Conservation (phyloP, 1,284 basidiomycete species). For the Lentinula novae-zelandiae region DNA sequence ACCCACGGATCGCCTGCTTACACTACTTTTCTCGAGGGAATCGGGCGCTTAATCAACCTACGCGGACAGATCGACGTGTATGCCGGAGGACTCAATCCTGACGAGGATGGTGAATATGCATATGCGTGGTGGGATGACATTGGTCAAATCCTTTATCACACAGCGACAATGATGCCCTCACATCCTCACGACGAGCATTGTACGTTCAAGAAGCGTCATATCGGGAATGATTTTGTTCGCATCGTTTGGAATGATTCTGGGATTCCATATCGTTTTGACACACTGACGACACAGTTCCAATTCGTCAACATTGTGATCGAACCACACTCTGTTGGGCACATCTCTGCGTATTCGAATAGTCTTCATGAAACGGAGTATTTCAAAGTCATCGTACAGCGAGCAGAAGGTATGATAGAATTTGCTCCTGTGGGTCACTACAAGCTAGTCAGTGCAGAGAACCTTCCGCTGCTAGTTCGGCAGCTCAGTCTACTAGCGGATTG, state of each 20-base stretch:
- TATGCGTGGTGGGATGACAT: constrained; percentile 99
- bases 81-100: constrained; percentile 86
- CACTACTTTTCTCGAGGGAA: constrained; percentile 85
- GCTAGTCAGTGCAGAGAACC: constrained; percentile 80
- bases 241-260: constrained; percentile 99
- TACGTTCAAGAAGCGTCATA: constrained; percentile 87
- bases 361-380: constrained; percentile 88
- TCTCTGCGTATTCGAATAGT: constrained; percentile 76
- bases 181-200: constrained; percentile 58
- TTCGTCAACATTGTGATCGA: constrained; percentile 98
- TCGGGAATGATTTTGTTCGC: constrained; percentile 93
- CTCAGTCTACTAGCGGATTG: constrained; percentile 84
- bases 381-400: constrained; percentile 85
- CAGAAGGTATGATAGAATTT: constrained; percentile 87
- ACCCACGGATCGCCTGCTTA: constrained; percentile 93
- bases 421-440: constrained; percentile 90
- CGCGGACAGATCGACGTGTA: constrained; percentile 93
- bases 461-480: constrained; percentile 83
- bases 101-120: constrained; percentile 89
- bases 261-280: constrained; percentile 84
- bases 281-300: constrained; percentile 90
- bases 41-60: constrained; percentile 89
- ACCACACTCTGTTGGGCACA: constrained; percentile 83
- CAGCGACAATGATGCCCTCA: constrained; percentile 96
- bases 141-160: constrained; percentile 92